Conservation (phyloP, 805 yeast species). For the Lipomyces yamadae region DNA sequence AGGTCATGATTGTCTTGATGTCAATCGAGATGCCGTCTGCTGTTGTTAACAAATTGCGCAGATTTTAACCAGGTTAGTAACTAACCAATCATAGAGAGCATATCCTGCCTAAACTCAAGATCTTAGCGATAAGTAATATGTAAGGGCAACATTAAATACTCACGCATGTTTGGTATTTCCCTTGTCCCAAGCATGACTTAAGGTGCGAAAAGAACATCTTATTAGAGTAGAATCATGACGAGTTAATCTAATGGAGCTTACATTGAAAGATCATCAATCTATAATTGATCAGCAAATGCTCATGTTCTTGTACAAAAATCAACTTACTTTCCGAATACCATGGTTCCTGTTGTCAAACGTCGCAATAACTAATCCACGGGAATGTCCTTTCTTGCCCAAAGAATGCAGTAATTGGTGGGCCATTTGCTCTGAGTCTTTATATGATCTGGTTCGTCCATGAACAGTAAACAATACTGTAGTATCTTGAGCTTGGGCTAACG, state of each 20-base stretch:
- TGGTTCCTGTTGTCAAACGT: constrained; percentile 62
- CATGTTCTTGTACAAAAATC: background rate
- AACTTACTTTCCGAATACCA: constrained; percentile 52
- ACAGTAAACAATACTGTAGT: constrained; percentile 52
- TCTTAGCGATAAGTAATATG: background rate
- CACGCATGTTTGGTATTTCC: constrained; percentile 57
- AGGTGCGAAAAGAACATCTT: too few relatives aligned
- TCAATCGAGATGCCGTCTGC: constrained; percentile 51
- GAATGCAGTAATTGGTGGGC: constrained; percentile 49
- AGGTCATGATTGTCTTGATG: constrained; percentile 51
- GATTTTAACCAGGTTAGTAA: background rate
- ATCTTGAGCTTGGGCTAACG: constrained; percentile 36
- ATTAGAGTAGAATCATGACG: background rate
- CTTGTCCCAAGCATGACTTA: constrained; percentile 53
- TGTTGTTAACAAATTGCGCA: background rate
- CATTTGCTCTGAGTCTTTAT: constrained; percentile 49
- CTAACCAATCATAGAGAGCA: constrained; percentile 55
- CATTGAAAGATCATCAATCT: constrained; percentile 23
- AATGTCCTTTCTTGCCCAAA: constrained; percentile 37
- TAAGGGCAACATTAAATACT: background rate
- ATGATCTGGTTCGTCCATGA: constrained; percentile 54
- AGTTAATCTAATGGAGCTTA: background rate
- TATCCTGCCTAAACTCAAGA: constrained; percentile 46
- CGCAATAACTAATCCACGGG: constrained; percentile 50
- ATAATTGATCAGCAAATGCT: too few relatives aligned